These are phyloP conservation scores for Hypoxylon fuscum DNA, from an alignment of 495 filamentous ascomycete genomes.

Conservation along the genomic window DNA sequence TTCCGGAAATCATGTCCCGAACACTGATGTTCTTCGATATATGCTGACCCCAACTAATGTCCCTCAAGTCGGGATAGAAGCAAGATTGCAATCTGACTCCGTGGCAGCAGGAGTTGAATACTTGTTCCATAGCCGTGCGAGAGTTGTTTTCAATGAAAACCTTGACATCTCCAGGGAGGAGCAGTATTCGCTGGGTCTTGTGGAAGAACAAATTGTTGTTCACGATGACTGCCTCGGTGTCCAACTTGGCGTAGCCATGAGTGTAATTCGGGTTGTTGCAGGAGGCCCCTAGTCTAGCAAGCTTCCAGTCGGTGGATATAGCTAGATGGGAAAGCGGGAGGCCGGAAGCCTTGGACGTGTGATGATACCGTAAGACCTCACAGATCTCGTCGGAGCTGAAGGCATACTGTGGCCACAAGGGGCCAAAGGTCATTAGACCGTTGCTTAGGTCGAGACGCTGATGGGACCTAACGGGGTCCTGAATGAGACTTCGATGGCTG, in stretches of 20 bases:
- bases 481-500: not conserved
- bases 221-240: conserved; percentile 16
- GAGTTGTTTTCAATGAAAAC: conserved; percentile 6
- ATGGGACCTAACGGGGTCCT: no score
- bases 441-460: not conserved
- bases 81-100: no score
- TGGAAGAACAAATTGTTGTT: conserved; percentile 12
- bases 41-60: no score
- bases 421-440: conserved; percentile 24
- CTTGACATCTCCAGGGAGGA: conserved; percentile 12
- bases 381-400: conserved; percentile 2
- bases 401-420: conserved; percentile 24
- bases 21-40: no score
- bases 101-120: conserved; percentile 24
- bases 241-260: conserved; percentile 29
- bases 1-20: no score
- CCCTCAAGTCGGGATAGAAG: no score
- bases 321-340: not conserved
- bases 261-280: conserved; percentile 29
- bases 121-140: conserved; percentile 8
- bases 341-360: not conserved
- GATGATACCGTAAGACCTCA: not conserved
- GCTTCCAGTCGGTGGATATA: conserved; percentile 31
- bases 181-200: conserved; percentile 17
- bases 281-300: conserved; percentile 15